A percentile compares a stretch with the other conserved stretches of the same genome.
These are phyloP conservation scores for Basidiobolus meristosporus DNA, from an alignment of 371 early-diverging fungal genomes.

Conservation along the genomic window DNA sequence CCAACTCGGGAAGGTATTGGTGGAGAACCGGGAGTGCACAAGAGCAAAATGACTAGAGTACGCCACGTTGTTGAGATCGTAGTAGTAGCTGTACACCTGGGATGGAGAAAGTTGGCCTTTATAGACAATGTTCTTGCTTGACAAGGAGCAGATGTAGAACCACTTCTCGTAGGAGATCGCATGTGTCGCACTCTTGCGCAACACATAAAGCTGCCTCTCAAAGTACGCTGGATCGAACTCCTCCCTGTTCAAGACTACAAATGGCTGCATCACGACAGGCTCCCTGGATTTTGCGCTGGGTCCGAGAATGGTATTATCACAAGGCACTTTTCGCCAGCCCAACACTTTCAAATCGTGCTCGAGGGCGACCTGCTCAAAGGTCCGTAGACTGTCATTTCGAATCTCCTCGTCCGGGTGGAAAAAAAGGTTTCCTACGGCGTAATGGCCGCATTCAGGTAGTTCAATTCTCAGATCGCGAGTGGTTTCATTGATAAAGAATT, in stretches of 20 bases:
- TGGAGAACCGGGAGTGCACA: constrained; percentile 95
- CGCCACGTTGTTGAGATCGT: constrained; percentile 61
- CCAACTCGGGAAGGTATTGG: constrained; percentile 97
- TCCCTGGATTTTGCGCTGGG: constrained; percentile 75
- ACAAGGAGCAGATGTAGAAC: constrained; percentile 92
- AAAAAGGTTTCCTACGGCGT: constrained; percentile 88
- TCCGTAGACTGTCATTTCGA: constrained; percentile 35
- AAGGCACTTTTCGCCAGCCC: constrained; percentile 84
- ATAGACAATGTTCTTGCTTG: constrained; percentile 80
- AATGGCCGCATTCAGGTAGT: constrained; percentile 60
- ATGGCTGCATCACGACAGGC: constrained; percentile 88
- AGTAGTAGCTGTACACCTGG: constrained; percentile 84
- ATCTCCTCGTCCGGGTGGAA: constrained; percentile 44
- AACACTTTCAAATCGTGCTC: constrained; percentile 51
- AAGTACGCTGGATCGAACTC: constrained; percentile 51
- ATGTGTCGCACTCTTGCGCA: constrained; percentile 80
- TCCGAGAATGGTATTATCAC: constrained; percentile 70
- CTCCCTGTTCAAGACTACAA: constrained; percentile 22
- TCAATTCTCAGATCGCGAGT: constrained; percentile 25
- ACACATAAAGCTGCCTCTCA: constrained; percentile 68
- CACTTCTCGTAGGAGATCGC: constrained; percentile 56
- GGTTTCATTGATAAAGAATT: constrained; percentile 49
- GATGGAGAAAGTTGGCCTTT: constrained; percentile 87
- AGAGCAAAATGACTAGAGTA: constrained; percentile 82
- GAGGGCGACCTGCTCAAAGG: constrained; percentile 57